These are phyloP conservation scores for Perkinsus chesapeaki DNA, from an alignment of 169 alveolate genomes.

Conservation along the genomic window DNA sequence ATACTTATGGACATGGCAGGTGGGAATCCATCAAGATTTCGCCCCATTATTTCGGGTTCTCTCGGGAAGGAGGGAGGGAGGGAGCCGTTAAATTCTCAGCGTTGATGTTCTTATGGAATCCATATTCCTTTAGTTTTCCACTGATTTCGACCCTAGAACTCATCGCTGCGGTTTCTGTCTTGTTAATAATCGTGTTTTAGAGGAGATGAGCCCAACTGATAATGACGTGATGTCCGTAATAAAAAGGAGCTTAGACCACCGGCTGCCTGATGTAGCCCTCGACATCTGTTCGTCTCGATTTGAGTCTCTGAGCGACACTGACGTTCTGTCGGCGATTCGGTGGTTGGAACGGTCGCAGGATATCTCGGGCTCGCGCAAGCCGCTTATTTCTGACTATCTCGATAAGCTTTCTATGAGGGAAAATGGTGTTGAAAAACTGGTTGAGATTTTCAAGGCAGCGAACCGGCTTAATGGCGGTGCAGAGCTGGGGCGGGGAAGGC, in stretches of 20 bases:
- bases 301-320: background rate
- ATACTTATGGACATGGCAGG: background rate
- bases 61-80: too few species aligned
- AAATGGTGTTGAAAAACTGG: background rate
- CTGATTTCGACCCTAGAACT: too few species aligned
- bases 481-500: background rate
- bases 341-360: background rate
- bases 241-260: background rate
- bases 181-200: background rate
- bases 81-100: too few species aligned
- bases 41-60: too few species aligned
- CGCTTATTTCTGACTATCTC: background rate
- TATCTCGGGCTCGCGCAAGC: background rate
- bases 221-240: background rate
- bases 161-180: background rate
- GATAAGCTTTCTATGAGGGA: background rate
- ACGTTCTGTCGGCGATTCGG: background rate
- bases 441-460: background rate
- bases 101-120: too few species aligned
- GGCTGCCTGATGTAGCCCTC: background rate
- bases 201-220: background rate
- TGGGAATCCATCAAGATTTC: too few species aligned
- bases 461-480: background rate
- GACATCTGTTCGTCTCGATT: background rate
- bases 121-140: too few species aligned